Evolutionary conservation across 1,284 basidiomycete genomes (phyloP), one percentile per base, ranked within the genome.

Genomic region (Ceratobasidium papillatum): DNA sequence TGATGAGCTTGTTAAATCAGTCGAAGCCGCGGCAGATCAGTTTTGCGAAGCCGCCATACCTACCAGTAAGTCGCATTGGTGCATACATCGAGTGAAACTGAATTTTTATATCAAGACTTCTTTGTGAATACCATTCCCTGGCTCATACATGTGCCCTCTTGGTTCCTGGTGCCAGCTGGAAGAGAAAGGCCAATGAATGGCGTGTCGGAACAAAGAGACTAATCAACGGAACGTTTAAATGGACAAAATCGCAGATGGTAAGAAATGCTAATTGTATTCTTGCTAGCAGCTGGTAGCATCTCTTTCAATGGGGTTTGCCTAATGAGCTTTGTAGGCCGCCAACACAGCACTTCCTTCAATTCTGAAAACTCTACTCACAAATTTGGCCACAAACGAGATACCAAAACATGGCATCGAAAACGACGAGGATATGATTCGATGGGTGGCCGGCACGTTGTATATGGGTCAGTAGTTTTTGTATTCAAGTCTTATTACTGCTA

Each of bases 101-200:
- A 36, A 54, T 30, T 5, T 58, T 14, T 9, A 30, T 7, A 30
- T 22, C n/a, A n/a, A 65, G 63, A 65, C 27, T 65, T 65, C 22
- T 51, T 32, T 32, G 63, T 65, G 3, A 65, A 65, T 30, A 34
- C 30, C 9, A 22, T 65, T 12, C 63, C 63, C 30, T 65, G 43
- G 45, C 45, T 75, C 17, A 41, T 54, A 30, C 51, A 72, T 34
- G 17, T 75, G 11, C 75, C 58, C 2, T 56, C 54, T 8, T 75
- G 75, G 75, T 72, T 75, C 32, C 68, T 25, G 75, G 75, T 12
- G 66, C 75, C 22, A 34, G 62, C n/a, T 75, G 69, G 58, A 75
- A 72, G 47, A 54, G 54, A 8, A 56, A 61, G 11, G 66, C 56
- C 1, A 49, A 71, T 19, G 17, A 4, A 19, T 75, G 63, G 63